Evolutionary conservation across 1,139 yeast genomes (phyloP), one percentile per base, ranked within the genome.

Genomic region (Saccharomyces hybrid): DNA sequence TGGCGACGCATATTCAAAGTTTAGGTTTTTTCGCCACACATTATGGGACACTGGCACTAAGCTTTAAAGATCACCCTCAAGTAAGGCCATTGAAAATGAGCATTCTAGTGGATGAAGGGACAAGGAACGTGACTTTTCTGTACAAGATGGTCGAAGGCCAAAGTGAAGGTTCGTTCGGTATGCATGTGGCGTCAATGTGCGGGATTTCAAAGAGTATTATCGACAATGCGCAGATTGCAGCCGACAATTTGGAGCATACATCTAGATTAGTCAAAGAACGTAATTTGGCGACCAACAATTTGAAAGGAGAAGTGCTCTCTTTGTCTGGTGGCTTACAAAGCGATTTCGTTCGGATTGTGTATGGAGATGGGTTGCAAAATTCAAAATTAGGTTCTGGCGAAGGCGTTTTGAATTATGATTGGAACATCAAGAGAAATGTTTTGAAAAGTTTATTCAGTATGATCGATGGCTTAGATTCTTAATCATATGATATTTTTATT

Each of bases 181-280:
- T 93, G 97, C 93, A 90, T 72, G 99, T 95, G 46, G 99, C 99
- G 0, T 76, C 95, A 5, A 93, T 93, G 98, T 95, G 99, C 74
- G 99, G 99, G n/a, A 87, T 93, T 52, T 75, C 83, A 2, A 75
- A 75, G 50, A 73, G 72, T 2, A 87, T 95, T 60, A 91, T 93
- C 6, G 85, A 81, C 47, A 75, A 77, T 42, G 98, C 99, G 0
- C 96, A 90, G 67, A 66, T 70, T 28, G 97, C 97, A 2, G 98
- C 99, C 1, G 79, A 80, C 59, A 77, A 79, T 53, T 83, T 85
- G 70, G 98, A 91, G 69, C 96, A 86, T 67, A 88, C 97, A 0
- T 83, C 96, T 0, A 81, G 81, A 63, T 74, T 88, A 66, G 81
- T 80, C 67, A 79, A 78, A 61, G 61, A 66, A 68, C 60, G 67